These are phyloP conservation scores for Cercophora sp. DNA, from an alignment of 495 filamentous ascomycete genomes.

Conservation along the genomic window DNA sequence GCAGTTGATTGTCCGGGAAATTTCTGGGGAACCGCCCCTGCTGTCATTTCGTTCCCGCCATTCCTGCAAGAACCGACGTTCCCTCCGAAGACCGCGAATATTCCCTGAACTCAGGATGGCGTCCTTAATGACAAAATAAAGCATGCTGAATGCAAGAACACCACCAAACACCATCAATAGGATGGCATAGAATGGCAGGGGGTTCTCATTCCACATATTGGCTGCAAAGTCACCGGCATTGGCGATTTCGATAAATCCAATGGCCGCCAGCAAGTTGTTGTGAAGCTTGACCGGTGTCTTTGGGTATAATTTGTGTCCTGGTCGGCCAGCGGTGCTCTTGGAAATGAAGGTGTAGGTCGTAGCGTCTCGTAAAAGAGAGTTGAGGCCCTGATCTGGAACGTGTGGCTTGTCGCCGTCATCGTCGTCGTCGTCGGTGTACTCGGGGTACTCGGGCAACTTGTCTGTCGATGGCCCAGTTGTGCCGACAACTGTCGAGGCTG, in stretches of 20 bases:
- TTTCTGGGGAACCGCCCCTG: not conserved
- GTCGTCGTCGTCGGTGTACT: no score
- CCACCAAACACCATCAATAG: conserved; percentile 50
- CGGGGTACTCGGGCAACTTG: no score
- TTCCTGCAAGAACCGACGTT: conserved; percentile 31
- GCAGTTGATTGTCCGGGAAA: conserved; percentile 24
- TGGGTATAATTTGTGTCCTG: not conserved
- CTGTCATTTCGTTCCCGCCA: conserved; percentile 6
- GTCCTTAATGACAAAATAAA: conserved; percentile 42
- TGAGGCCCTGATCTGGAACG: no score
- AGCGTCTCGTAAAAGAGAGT: no score
- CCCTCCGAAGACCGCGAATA: conserved; percentile 36
- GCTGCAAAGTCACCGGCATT: conserved; percentile 53
- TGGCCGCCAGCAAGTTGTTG: conserved; percentile 46
- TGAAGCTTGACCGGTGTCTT: conserved; percentile 33
- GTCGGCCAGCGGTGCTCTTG: not conserved
- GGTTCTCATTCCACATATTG: conserved; percentile 51
- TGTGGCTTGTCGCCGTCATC: no score
- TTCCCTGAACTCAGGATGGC: conserved; percentile 42
- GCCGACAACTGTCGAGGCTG: no score
- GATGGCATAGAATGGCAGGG: conserved; percentile 41
- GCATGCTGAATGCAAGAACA: conserved; percentile 40
- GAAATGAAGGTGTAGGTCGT: no score
- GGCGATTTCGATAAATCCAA: conserved; percentile 49
- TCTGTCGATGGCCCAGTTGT: no score